Evolutionary conservation across 148 eudicot species (phyloP).

Genomic region (Chenopodium quinoa): DNA sequence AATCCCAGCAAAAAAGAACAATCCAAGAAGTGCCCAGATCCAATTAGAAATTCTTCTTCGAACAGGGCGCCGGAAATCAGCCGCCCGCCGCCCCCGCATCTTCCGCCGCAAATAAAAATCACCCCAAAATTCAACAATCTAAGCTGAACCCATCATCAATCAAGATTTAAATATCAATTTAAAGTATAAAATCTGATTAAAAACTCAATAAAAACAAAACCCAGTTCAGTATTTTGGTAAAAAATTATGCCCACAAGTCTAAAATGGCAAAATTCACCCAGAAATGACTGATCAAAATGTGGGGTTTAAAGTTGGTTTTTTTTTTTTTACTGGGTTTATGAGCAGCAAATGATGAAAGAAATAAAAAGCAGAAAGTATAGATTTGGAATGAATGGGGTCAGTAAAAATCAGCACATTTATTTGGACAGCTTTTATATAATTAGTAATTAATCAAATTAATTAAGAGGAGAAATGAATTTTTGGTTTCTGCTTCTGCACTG

Average conservation of each 20-base stretch:
- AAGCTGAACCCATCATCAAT: constrained; percentile 9
- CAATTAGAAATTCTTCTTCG: constrained; percentile 60
- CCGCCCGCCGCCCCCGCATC: constrained; percentile 76
- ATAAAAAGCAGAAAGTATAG: neutral
- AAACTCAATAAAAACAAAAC: constrained; percentile 18
- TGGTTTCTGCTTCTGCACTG: neutral
- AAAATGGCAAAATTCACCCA: constrained; percentile 15
- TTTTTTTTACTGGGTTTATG: neutral
- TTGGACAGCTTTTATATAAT: neutral
- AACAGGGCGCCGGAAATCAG: constrained; percentile 85
- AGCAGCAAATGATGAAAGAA: neutral
- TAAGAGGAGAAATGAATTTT: no score
- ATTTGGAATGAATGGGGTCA: neutral
- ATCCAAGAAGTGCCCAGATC: constrained; percentile 73
- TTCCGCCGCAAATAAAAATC: constrained; percentile 11
- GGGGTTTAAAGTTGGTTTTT: neutral
- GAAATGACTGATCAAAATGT: neutral
- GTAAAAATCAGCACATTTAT: no score
- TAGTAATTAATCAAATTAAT: no score
- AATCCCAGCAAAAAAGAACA: constrained; percentile 56
- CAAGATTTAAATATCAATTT: neutral
- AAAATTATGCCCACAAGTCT: constrained; percentile 21
- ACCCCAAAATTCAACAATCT: constrained; percentile 17
- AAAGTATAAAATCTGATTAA: neutral
- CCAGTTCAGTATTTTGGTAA: constrained; percentile 17